Base-by-base conservation (phyloP, 805 yeast genomes). In the Lachancea lanzarotensis region DNA sequence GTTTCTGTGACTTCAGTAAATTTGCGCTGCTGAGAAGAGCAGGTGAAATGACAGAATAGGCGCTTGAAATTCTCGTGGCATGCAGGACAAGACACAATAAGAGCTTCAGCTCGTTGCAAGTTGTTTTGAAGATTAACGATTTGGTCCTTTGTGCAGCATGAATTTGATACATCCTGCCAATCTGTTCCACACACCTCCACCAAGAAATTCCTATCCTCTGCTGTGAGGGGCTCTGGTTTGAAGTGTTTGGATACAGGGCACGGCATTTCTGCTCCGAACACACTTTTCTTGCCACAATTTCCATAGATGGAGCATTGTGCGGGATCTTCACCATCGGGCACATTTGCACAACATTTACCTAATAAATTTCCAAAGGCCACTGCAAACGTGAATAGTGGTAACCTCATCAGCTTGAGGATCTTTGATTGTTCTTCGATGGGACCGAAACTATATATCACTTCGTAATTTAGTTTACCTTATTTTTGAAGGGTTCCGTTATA, bases 51-150 rank as follows among this genome's bases (percentile, higher is more conserved):
- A 67, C 91, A 93, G 59, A 88, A 88, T 52, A 90, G 71, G 55
- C 83, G 84, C 56, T 78, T 78, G 63, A 91, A 91, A 69, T 91
- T 91, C 63, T 79, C 80, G 46, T 76, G 71, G 62, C 98, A 91
- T 0, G 98, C 98, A 2, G 97, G 97, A 63, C 98, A 84, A 2
- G 95, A 83, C 2, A 95, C 82, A 40, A 90, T 82, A 46, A 87
- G 62, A 1, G 86, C 79, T 51, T 83, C 95, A 18, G 86, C 95
- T 53, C 82, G 84, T 66, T 80, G 76, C 45, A 84, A 62, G 54
- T 81, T 82, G 31, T 71, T 67, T 52, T 75, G 75, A 40, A 91
- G 67, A 33, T 70, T 69, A 0, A 59, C 51, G 6, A 84, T 63
- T 57, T 90, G 97, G 15, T 68, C 77, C 18, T 65, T 52, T 8